phyloP scores from a whole-genome alignment of 2,329 filamentous ascomycete species.

The Ophiostoma angusticollis region DNA sequence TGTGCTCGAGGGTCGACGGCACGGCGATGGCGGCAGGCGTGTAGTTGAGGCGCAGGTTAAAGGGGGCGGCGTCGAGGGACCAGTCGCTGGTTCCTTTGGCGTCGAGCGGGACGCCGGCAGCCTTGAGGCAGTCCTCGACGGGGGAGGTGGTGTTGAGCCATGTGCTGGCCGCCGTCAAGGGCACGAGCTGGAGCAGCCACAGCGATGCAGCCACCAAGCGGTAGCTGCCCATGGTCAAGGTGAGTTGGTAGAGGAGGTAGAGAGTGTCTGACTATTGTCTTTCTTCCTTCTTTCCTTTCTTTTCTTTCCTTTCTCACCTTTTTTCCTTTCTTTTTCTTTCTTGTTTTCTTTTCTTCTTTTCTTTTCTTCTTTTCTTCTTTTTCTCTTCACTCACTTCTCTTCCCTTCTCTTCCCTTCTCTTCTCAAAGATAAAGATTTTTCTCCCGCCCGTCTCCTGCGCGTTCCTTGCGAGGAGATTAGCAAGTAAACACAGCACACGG shows the following conservation, averaged over 20 bases:
- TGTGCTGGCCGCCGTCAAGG: no score
- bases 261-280: not conserved
- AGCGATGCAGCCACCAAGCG: not conserved
- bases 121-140: slow-evolving; percentile 18
- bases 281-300: not conserved
- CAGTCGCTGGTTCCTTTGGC: slow-evolving; percentile 15
- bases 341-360: not conserved
- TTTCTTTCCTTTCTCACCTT: not conserved
- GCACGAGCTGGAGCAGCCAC: slow-evolving; percentile 6
- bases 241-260: no score
- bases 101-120: slow-evolving; percentile 17
- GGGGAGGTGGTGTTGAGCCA: no score
- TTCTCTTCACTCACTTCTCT: no score
- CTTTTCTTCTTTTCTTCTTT: not conserved
- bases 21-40: slow-evolving; percentile 30
- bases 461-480: no score
- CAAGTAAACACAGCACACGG: no score
- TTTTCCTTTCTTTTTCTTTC: not conserved
- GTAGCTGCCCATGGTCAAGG: slow-evolving; percentile 1
- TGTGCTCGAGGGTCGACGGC: slow-evolving; percentile 28
- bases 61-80: slow-evolving; percentile 16
- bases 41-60: slow-evolving; percentile 18
- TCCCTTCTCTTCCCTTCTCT: no score
- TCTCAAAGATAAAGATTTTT: no score
- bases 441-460: no score